phyloP scores from a whole-genome alignment of 768 basidiomycete species.

The Suillus luteus region DNA sequence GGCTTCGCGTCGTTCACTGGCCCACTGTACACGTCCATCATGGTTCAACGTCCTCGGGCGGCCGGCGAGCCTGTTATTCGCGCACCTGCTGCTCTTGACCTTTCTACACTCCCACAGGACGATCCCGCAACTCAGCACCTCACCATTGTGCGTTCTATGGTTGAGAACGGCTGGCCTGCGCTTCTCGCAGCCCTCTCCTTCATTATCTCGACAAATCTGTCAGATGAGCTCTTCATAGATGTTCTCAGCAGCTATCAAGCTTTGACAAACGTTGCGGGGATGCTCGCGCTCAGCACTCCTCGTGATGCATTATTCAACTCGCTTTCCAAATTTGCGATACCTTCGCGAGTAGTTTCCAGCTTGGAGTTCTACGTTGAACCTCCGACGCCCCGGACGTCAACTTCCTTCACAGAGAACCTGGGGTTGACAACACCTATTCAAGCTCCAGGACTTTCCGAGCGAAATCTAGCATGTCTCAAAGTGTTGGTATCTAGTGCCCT shows the following conservation, averaged over 20 bases:
- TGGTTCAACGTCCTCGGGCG: conserved; percentile 62
- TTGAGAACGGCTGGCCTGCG: conserved; percentile 90
- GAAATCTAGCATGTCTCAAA: conserved; percentile 90
- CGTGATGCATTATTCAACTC: conserved; percentile 92
- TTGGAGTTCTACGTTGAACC: conserved; percentile 62
- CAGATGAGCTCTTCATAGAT: conserved; percentile 89
- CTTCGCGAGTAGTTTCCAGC: conserved; percentile 83
- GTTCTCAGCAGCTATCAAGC: conserved; percentile 80
- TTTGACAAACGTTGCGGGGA: conserved; percentile 85
- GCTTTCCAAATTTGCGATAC: conserved; percentile 92
- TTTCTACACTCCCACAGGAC: conserved; percentile 54
- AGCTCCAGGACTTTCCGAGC: conserved; percentile 78
- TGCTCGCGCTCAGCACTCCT: conserved; percentile 83
- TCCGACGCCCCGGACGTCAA: conserved; percentile 60
- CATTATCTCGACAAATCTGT: conserved; percentile 86
- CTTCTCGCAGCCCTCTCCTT: conserved; percentile 89
- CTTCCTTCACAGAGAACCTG: conserved; percentile 64
- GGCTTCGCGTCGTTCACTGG: conserved; percentile 77
- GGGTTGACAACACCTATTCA: conserved; percentile 54
- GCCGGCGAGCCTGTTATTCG: conserved; percentile 67
- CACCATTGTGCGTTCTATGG: conserved; percentile 68
- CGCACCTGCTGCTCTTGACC: conserved; percentile 73
- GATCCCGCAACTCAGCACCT: conserved; percentile 60
- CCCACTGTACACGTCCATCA: conserved; percentile 72
- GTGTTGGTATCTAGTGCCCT: conserved; percentile 75